These are phyloP conservation scores for Terana coerulea DNA, from an alignment of 768 basidiomycete species.

Conservation along the genomic window DNA sequence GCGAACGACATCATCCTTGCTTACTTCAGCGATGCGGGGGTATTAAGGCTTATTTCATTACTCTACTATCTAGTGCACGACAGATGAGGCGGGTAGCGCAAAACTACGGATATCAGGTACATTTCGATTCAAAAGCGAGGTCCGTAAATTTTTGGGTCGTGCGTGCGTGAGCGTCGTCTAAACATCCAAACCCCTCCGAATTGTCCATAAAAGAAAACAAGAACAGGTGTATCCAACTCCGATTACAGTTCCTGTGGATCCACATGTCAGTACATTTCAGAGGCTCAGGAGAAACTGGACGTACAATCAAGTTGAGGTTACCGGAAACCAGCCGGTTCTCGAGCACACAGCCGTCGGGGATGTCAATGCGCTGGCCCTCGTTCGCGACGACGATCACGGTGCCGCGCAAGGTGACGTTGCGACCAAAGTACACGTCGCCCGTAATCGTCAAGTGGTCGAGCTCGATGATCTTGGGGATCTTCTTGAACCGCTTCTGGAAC, in stretches of 20 bases:
- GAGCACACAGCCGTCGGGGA: slow-evolving; percentile 54
- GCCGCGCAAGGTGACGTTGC: slow-evolving; percentile 59
- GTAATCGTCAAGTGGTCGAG: slow-evolving; percentile 73
- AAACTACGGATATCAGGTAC: too few relatives aligned
- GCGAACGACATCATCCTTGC: neutral
- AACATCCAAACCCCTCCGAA: slow-evolving; percentile 1
- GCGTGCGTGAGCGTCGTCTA: too few relatives aligned
- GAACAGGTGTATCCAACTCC: slow-evolving; percentile 3
- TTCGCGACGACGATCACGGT: slow-evolving; percentile 63
- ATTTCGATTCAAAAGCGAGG: neutral
- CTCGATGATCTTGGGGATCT: slow-evolving; percentile 69
- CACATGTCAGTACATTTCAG: slow-evolving; percentile 1
- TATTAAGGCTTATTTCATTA: too few relatives aligned
- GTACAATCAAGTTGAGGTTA: slow-evolving; percentile 68
- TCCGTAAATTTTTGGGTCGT: neutral
- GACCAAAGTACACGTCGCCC: slow-evolving; percentile 65
- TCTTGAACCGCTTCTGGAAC: slow-evolving; percentile 75
- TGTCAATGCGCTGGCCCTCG: slow-evolving; percentile 54
- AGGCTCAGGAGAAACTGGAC: slow-evolving; percentile 19
- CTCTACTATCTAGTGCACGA: too few relatives aligned
- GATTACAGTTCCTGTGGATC: slow-evolving; percentile 28
- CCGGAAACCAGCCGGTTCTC: slow-evolving; percentile 67
- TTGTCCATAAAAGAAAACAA: slow-evolving; percentile 2
- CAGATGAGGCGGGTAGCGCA: too few relatives aligned
- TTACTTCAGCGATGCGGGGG: too few relatives aligned